Conservation (phyloP, 148 eudicot genomes). For the Polygonum maritimum region DNA sequence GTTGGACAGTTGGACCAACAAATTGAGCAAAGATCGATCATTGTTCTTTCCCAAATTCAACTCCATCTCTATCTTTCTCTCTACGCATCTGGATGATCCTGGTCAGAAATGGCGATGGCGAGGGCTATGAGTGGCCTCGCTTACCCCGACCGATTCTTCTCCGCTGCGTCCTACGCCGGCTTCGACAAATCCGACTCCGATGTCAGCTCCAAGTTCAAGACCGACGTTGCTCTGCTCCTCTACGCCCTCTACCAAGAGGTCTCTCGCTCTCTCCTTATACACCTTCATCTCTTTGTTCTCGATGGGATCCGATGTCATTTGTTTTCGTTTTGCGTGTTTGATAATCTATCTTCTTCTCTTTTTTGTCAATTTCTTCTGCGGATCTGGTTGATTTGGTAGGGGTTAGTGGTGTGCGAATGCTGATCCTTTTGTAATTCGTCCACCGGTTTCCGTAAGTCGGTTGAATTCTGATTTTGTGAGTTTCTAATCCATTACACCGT, state of each 20-base stretch:
- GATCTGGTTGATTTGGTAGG: background rate
- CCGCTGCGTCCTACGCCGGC: constrained; percentile 59
- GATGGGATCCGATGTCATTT: background rate
- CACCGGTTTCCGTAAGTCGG: background rate
- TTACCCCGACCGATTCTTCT: constrained; percentile 21
- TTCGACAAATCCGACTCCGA: constrained; percentile 66
- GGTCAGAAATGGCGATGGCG: constrained; percentile 50
- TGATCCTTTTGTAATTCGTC: background rate
- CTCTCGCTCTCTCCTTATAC: background rate
- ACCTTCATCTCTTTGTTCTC: background rate
- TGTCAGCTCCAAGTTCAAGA: constrained; percentile 64
- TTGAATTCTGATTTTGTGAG: background rate
- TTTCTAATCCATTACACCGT: too few species aligned
- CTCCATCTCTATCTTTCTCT: background rate
- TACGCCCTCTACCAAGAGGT: constrained; percentile 94
- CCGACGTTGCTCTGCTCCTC: constrained; percentile 68
- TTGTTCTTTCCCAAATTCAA: background rate
- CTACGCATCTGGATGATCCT: background rate
- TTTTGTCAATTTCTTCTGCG: background rate
- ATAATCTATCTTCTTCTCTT: background rate
- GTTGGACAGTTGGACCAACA: background rate
- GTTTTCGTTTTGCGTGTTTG: background rate
- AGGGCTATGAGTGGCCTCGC: constrained; percentile 30
- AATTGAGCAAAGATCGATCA: background rate
- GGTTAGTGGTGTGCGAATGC: background rate